Evolutionary conservation across 371 early-diverging fungal species (phyloP), one percentile per base, ranked within the genome.

Genomic region (Mortierella polycephala): DNA sequence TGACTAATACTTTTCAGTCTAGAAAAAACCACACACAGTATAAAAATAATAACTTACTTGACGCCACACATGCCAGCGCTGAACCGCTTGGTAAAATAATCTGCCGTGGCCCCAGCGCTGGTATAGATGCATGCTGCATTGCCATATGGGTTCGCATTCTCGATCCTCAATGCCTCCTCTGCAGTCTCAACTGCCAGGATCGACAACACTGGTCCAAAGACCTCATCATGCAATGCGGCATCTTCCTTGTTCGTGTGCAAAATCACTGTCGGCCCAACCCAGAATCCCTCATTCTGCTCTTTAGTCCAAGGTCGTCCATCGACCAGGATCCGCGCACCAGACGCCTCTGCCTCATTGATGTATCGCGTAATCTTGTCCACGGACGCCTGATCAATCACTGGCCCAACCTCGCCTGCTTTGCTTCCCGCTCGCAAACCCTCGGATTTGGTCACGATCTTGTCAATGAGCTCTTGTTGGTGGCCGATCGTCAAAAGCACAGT

Each of bases 71-170:
- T 93, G 14, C 89, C 93, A 2, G 93, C 93, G 20, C 71, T 67
- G 74, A 93, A 90, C 12, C 88, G 82, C 70, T 83, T 81, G 30
- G 81, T 80, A 59, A 89, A 92, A 80, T 85, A 83, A 46, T 91
- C 90, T 8, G 93, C 92, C 5, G 83, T 81, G 0, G 84, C 88
- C 8, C 93, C 93, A 2, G 84, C 81, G 46, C 56, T 57, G 2
- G 92, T 91, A 67, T 91, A 92, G 49, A 91, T 88, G 57, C 87
- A 88, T 14, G 92, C 91, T 0, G 93, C 93, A 59, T 93, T 93
- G 46, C 93, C 93, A 62, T 92, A 91, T 6, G 82, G 85, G 60
- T 87, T 91, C 41, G 83, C 87, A 53, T 91, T 92, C 75, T 93
- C 92, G 39, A 93, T 85, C n/a, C 67, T 85, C 54, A 93, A 69